A percentile compares a stretch with the other conserved stretches of the same genome.
Conservation (phyloP, 2,329 filamentous ascomycete species). For the Monosporascus sp. region DNA sequence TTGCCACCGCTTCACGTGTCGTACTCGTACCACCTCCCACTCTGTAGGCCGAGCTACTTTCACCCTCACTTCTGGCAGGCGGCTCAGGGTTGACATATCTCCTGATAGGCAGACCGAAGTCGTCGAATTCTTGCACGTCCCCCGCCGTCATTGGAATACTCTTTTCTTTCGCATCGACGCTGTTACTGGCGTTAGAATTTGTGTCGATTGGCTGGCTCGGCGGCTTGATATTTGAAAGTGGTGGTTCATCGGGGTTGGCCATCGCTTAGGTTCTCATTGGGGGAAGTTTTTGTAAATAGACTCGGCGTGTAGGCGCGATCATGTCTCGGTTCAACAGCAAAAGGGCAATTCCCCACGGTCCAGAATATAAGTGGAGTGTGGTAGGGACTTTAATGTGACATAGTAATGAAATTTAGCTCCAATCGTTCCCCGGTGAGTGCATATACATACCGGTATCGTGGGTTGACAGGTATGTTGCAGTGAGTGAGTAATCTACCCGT, state of each 20-base stretch:
- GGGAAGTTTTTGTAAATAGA: not conserved
- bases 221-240: conserved; percentile 7
- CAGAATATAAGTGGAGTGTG: too few species aligned
- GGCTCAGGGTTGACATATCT: conserved; percentile 34
- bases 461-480: too few species aligned
- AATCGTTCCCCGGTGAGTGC: too few species aligned
- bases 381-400: too few species aligned
- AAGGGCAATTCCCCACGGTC: too few species aligned
- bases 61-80: conserved; percentile 4
- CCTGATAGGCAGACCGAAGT: conserved; percentile 64
- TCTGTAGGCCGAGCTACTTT: conserved; percentile 4
- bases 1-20: conserved; percentile 3
- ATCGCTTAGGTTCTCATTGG: not conserved
- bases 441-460: too few species aligned
- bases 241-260: conserved; percentile 6
- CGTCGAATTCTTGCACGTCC: conserved; percentile 50
- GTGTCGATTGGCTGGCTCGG: conserved; percentile 19
- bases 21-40: not conserved
- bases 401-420: too few species aligned
- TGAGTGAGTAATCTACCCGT: too few species aligned
- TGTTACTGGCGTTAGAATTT: not conserved
- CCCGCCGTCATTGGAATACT: conserved; percentile 22
- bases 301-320: too few species aligned
- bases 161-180: conserved; percentile 18
- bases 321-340: too few species aligned